phyloP scores from a whole-genome alignment of 1,284 basidiomycete species.

The Cutaneotrichosporon sp. region DNA sequence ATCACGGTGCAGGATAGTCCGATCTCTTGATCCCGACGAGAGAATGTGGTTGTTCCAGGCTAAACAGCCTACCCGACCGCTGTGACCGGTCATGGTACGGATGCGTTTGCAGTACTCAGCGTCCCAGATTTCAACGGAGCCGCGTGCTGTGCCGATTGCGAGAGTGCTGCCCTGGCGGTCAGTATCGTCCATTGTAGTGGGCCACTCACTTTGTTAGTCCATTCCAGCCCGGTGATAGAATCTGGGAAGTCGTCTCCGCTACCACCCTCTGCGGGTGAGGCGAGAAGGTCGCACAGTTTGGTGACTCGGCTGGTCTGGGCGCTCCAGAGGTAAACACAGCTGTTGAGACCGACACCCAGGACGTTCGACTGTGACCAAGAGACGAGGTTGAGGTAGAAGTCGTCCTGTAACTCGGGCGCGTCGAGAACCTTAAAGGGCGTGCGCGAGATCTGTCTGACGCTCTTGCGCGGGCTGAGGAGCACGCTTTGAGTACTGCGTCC shows the following conservation, averaged over 20 bases:
- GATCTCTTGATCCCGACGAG: constrained; percentile 86
- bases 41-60: constrained; percentile 91
- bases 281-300: constrained; percentile 77
- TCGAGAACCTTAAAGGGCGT: constrained; percentile 97
- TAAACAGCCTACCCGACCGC: constrained; percentile 82
- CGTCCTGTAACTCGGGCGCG: constrained; percentile 93
- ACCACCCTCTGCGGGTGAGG: constrained; percentile 17
- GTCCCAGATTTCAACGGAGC: constrained; percentile 90
- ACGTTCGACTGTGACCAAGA: constrained; percentile 96
- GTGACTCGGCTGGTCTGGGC: constrained; percentile 88
- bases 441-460: constrained; percentile 78
- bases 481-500: constrained; percentile 74
- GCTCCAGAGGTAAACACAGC: constrained; percentile 94
- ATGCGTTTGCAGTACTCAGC: constrained; percentile 70
- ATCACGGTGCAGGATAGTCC: constrained; percentile 86
- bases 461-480: constrained; percentile 77
- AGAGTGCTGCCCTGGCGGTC: constrained; percentile 67
- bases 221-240: constrained; percentile 76
- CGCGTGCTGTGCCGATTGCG: constrained; percentile 85
- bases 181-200: neutral
- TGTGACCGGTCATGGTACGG: constrained; percentile 78
- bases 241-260: constrained; percentile 52
- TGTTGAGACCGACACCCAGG: constrained; percentile 84
- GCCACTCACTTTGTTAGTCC: constrained; percentile 74
- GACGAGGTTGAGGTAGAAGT: constrained; percentile 97